phyloP scores from a whole-genome alignment of 1,139 yeast genomes.

The Pichia sp. region DNA sequence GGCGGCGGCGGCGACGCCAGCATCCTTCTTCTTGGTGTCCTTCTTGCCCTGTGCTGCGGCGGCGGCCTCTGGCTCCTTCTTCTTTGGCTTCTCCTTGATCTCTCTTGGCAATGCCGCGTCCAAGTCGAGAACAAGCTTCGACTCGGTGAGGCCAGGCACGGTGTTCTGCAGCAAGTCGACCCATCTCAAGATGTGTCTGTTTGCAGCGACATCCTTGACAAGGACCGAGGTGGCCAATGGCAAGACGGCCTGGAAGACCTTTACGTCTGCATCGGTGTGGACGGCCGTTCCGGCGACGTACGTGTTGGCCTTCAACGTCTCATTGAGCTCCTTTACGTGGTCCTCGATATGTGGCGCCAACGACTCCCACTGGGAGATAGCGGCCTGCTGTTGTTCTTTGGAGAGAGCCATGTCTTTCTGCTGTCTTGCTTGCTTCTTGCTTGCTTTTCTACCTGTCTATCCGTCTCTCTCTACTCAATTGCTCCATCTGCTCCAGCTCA shows the following conservation, averaged over 20 bases:
- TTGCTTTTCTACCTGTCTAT: not conserved
- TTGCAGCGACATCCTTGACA: constrained; percentile 45
- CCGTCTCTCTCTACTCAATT: not conserved
- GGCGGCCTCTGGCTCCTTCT: constrained; percentile 18
- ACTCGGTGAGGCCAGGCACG: constrained; percentile 49
- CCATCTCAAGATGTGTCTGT: constrained; percentile 91
- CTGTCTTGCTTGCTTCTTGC: not conserved
- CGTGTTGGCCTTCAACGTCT: constrained; percentile 62
- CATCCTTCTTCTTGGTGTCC: constrained; percentile 38
- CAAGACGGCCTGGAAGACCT: constrained; percentile 59
- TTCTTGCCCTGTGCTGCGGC: constrained; percentile 28
- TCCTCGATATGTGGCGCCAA: constrained; percentile 57
- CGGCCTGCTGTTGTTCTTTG: constrained; percentile 56
- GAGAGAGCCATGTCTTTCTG: not conserved
- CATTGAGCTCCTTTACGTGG: constrained; percentile 51
- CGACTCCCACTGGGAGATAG: constrained; percentile 75
- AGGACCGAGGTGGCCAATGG: constrained; percentile 45
- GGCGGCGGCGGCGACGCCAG: constrained; percentile 8
- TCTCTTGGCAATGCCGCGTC: constrained; percentile 67
- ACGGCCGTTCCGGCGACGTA: constrained; percentile 65
- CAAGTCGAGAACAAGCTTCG: constrained; percentile 50
- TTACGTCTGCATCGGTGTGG: constrained; percentile 56
- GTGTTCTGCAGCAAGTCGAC: constrained; percentile 76
- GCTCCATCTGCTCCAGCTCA: not conserved
- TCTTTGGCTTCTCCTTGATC: constrained; percentile 50